Base-by-base conservation (phyloP, 345 rosid species). In the Kernera saxatilis region DNA sequence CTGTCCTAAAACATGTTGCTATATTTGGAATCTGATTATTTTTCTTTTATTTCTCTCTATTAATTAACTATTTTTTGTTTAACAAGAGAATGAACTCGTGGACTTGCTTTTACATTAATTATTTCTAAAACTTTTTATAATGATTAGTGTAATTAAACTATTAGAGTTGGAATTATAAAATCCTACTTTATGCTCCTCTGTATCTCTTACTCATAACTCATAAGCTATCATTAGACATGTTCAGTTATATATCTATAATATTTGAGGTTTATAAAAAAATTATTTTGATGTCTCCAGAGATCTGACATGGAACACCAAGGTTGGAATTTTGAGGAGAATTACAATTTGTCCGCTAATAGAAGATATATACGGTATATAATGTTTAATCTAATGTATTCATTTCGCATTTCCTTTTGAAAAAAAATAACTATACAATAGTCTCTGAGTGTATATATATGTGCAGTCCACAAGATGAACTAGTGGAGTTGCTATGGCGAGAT, bases 401-500 rank as follows among this genome's bases (percentile, higher is more conserved):
- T 52, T 35, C 26, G 15, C 6, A 22, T 23, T 26, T 29, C n/a
- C 22, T n/a, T 41, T 21, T 22, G 3, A 4, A 25, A 35, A 19
- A 8, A 18, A 9, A 37, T 39, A 5, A 17, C 35, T 25, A 27
- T 27, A 41, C 22, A 25, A 15, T 36, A 43, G 56, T 51, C 8
- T 77, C 36, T 36, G 25, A 27, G 53, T 61, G 67, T 58, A 5
- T 30, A 30, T 52, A 32, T 52, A 32, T 67, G 50, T 67, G 39
- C 83, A 89, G 96, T 66, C 73, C 78, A 60, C 80, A 84, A 33
- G 73, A 77, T 72, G 90, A 87, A 68, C 77, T 89, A 26, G 87
- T 82, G 56, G 96, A 89, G 84, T 78, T 89, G 48, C 21, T 85
- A 68, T 89, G 92, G 92, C 73, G 70, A 69, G 83, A 85, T 71